These are phyloP conservation scores for Chlamydomonas sp. DNA, from an alignment of 139 green algal genomes.

Conservation along the genomic window DNA sequence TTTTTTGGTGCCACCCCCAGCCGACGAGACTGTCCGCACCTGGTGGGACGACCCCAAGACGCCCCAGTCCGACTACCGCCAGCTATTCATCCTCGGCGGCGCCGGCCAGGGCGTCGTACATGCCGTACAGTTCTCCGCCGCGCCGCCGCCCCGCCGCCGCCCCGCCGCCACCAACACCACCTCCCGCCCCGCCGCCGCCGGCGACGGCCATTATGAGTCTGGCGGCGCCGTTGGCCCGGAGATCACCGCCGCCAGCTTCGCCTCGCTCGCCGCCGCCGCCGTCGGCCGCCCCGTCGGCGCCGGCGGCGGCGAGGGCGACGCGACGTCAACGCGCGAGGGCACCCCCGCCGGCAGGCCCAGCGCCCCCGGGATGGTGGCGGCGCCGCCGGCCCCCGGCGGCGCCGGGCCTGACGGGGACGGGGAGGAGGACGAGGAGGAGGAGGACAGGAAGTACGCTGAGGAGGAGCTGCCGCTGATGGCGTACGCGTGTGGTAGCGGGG, in stretches of 20 bases:
- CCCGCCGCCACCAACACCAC: no score
- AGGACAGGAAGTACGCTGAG: background rate
- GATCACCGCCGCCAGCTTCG: background rate
- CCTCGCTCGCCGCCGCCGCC: background rate
- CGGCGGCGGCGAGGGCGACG: background rate
- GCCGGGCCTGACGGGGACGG: background rate
- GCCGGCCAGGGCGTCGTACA: conserved; percentile 13
- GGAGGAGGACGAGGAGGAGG: background rate
- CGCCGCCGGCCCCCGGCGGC: no score
- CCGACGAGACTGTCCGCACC: conserved; percentile 19
- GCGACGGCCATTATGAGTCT: background rate
- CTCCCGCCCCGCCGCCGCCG: background rate
- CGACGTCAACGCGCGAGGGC: no score
- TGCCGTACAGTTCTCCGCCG: background rate
- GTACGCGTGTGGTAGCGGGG: conserved; percentile 6
- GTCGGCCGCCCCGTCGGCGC: background rate
- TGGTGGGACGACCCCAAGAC: conserved; percentile 45
- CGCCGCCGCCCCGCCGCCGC: background rate
- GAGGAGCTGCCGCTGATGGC: conserved; percentile 17
- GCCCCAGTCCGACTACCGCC: conserved; percentile 38
- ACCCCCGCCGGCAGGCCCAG: no score
- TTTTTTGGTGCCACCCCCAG: background rate
- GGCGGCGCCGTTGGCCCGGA: background rate
- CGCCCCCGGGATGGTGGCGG: no score
- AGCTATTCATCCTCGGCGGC: conserved; percentile 36